A percentile compares a stretch with the other conserved stretches of the same genome.
Conservation (phyloP, 495 filamentous ascomycete species). For the Penicillium angulare region DNA sequence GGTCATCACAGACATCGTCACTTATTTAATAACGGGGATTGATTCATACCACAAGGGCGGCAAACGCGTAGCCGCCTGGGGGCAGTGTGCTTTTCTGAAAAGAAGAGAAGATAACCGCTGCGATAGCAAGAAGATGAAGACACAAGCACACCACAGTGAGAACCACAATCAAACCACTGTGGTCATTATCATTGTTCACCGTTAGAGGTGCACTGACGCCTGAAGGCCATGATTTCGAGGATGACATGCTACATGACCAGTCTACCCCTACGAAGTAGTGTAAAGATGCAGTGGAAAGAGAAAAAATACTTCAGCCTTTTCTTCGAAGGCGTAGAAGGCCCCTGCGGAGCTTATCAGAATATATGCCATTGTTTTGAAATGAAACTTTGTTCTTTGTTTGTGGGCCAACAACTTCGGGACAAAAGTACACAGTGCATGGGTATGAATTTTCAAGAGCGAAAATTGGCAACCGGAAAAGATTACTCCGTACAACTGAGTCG, state of each 20-base stretch:
- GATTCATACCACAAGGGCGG: constrained; percentile 18
- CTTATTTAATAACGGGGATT: not conserved
- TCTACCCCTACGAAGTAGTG: too few species aligned
- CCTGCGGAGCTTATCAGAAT: too few species aligned
- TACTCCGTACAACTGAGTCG: too few species aligned
- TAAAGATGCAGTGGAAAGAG: too few species aligned
- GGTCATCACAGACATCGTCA: not conserved
- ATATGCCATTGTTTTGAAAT: too few species aligned
- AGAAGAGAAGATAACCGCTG: constrained; percentile 16
- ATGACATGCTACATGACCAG: constrained; percentile 7
- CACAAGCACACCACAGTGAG: constrained; percentile 21
- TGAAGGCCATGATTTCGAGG: constrained; percentile 5
- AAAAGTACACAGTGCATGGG: too few species aligned
- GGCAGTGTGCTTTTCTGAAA: constrained; percentile 10
- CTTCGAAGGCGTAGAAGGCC: too few species aligned
- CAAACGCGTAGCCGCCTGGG: constrained; percentile 23
- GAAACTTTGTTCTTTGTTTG: too few species aligned
- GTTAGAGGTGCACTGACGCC: constrained; percentile 23
- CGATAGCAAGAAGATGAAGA: constrained; percentile 21
- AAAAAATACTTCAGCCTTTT: too few species aligned
- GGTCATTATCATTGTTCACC: constrained; percentile 24
- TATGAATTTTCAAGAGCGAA: too few species aligned
- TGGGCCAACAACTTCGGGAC: too few species aligned
- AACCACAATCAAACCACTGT: constrained; percentile 28
- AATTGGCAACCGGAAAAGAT: too few species aligned